phyloP scores from a whole-genome alignment of 352 stramenopile species.

The Phytophthora palmivora region DNA sequence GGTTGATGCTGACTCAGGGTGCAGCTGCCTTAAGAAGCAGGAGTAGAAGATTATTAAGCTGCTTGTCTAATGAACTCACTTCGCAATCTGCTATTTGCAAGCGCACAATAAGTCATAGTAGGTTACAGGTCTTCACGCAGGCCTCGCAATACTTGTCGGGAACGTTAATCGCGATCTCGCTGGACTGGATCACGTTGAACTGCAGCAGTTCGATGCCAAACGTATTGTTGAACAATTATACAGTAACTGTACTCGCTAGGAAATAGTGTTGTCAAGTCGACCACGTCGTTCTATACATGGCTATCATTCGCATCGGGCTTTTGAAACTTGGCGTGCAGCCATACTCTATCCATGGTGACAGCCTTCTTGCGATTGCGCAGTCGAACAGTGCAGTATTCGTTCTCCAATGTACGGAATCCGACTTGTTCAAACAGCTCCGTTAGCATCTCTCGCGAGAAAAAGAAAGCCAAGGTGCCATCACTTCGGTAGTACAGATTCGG shows the following conservation, averaged over 20 bases:
- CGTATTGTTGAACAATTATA: no score
- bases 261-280: no score
- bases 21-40: no score
- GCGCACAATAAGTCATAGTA: no score
- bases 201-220: conserved; percentile 48
- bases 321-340: conserved; percentile 77
- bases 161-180: conserved; percentile 43
- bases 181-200: conserved; percentile 51
- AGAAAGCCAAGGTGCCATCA: conserved; percentile 80
- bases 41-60: no score
- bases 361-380: conserved; percentile 77
- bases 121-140: conserved; percentile 36
- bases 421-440: conserved; percentile 51
- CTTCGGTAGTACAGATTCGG: conserved; percentile 75
- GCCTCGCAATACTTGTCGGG: conserved; percentile 70
- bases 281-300: conserved; percentile 1
- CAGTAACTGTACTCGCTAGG: not conserved
- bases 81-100: no score
- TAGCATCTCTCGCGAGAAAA: conserved; percentile 76
- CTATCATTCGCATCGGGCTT: conserved; percentile 36
- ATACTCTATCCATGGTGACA: conserved; percentile 82
- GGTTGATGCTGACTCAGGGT: no score
- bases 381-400: conserved; percentile 80
- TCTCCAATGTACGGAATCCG: conserved; percentile 62
- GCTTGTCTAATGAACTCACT: no score